Evolutionary conservation across 2,329 filamentous ascomycete species (phyloP).

Genomic region (Cucurbitaria berberidis): DNA sequence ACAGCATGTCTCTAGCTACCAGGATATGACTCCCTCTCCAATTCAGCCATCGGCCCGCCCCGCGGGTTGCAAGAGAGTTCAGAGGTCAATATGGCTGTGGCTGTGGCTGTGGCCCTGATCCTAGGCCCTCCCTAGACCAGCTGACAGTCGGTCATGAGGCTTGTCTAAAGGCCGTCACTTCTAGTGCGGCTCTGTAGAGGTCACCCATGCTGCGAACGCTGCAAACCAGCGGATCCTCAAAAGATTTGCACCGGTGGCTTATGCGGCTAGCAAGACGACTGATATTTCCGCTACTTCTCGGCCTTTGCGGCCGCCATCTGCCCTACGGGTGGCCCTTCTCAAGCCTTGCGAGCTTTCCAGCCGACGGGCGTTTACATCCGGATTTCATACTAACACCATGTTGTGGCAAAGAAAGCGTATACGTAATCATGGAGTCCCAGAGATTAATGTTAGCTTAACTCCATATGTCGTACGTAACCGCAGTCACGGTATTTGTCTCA

Average conservation of each 20-base stretch:
- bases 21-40: slow-evolving; percentile 28
- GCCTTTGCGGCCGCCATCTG: too few species aligned
- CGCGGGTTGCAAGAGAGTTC: slow-evolving; percentile 19
- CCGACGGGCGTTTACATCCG: slow-evolving; percentile 5
- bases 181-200: slow-evolving; percentile 39
- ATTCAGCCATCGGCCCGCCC: slow-evolving; percentile 25
- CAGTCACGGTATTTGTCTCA: slow-evolving; percentile 17
- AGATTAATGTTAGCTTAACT: neutral
- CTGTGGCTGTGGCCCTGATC: slow-evolving; percentile 10
- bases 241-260: slow-evolving; percentile 11
- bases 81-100: too few species aligned
- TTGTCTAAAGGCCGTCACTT: slow-evolving; percentile 23
- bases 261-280: slow-evolving; percentile 19
- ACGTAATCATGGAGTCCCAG: neutral
- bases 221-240: slow-evolving; percentile 26
- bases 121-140: slow-evolving; percentile 16
- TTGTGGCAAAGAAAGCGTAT: slow-evolving; percentile 5
- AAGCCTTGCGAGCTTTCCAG: slow-evolving; percentile 16
- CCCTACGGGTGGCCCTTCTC: slow-evolving; percentile 3
- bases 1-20: slow-evolving; percentile 6
- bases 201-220: slow-evolving; percentile 25
- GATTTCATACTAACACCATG: slow-evolving; percentile 11
- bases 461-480: neutral
- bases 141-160: slow-evolving; percentile 18
- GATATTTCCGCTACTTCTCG: neutral